A percentile compares a stretch with the other conserved stretches of the same genome.
Conservation (phyloP, 75 land plant species). For the Chamaecyparis obtusa region DNA sequence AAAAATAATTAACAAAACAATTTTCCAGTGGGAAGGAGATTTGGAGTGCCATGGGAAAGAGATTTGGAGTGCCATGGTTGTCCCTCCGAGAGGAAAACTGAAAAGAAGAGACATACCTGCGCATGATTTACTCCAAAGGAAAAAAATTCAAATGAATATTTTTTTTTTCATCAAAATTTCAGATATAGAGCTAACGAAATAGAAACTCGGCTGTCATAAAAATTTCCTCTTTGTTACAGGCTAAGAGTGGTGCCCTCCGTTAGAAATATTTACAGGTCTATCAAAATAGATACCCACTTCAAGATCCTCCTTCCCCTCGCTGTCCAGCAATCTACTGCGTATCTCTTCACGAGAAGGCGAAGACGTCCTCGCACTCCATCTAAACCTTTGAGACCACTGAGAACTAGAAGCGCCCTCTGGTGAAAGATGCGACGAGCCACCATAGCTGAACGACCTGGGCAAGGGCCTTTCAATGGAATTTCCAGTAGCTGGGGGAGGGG, state of each 20-base stretch:
- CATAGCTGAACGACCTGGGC: background rate
- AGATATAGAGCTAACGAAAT: too few relatives aligned
- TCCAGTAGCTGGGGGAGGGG: background rate
- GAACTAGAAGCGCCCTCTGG: background rate
- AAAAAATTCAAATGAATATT: too few relatives aligned
- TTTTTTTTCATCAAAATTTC: too few relatives aligned
- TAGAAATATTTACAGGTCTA: background rate
- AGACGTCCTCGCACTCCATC: background rate
- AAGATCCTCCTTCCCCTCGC: background rate
- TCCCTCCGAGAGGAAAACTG: too few relatives aligned
- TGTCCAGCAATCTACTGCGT: background rate
- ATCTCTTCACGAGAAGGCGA: slow-evolving; percentile 3
- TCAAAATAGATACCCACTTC: background rate
- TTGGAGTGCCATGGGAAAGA: too few relatives aligned
- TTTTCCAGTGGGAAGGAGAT: too few relatives aligned
- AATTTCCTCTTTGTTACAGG: background rate
- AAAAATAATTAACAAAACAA: too few relatives aligned
- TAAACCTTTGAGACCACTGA: background rate
- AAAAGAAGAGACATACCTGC: background rate
- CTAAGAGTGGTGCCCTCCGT: background rate
- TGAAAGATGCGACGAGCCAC: background rate
- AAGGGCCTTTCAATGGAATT: background rate
- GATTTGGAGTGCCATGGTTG: too few relatives aligned
- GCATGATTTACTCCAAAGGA: background rate
- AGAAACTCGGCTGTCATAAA: background rate